Conservation (phyloP, 2,329 filamentous ascomycete genomes). For the Ambrosiella beaveri region DNA sequence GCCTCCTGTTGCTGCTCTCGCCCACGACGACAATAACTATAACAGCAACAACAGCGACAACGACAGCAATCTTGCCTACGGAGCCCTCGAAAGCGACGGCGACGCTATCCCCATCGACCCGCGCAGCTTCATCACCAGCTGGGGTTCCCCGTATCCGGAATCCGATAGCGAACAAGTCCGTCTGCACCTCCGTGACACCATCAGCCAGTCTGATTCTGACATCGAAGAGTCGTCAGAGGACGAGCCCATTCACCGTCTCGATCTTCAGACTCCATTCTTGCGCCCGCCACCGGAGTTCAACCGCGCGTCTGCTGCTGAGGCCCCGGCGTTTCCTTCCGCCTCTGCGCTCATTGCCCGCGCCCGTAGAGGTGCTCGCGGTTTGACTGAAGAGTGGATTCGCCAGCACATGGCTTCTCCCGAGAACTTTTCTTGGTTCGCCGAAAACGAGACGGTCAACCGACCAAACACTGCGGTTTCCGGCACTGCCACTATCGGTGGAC, state of each 20-base stretch:
- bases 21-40: conserved; percentile 12
- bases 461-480: conserved; percentile 43
- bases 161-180: conserved; percentile 36
- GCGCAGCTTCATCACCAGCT: conserved; percentile 47
- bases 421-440: neutral
- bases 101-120: conserved; percentile 3
- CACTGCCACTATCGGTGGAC: conserved; percentile 47
- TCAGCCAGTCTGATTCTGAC: conserved; percentile 30
- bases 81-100: neutral
- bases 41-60: conserved; percentile 13
- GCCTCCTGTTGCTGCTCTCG: neutral
- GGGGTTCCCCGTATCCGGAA: conserved; percentile 77
- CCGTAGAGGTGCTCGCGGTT: conserved; percentile 39
- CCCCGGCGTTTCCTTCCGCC: conserved; percentile 28
- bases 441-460: conserved; percentile 25
- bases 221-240: conserved; percentile 30
- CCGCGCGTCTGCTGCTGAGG: conserved; percentile 10
- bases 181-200: conserved; percentile 21
- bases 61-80: conserved; percentile 9
- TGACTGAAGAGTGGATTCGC: conserved; percentile 75
- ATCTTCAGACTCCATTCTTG: conserved; percentile 44
- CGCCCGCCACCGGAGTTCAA: conserved; percentile 34
- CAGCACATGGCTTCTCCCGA: conserved; percentile 46
- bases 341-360: conserved; percentile 47
- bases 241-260: conserved; percentile 42